phyloP scores from a whole-genome alignment of 352 stramenopile species.

The Elongisporangium undulatum region DNA sequence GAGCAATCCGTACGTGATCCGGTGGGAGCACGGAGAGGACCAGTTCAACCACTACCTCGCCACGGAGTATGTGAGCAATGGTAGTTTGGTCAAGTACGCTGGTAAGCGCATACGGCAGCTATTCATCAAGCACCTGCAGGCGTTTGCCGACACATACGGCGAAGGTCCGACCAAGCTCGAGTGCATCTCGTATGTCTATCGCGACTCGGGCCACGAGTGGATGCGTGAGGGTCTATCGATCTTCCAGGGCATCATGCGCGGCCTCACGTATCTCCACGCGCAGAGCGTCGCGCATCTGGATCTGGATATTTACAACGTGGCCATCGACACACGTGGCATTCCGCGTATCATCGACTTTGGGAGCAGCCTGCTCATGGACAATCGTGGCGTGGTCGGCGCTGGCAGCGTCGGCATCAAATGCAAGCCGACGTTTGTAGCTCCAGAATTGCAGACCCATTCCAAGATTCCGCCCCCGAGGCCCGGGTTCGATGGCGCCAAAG shows the following conservation, averaged over 20 bases:
- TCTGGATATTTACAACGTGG: slow-evolving; percentile 85
- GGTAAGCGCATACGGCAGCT: slow-evolving; percentile 65
- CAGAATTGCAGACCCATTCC: slow-evolving; percentile 63
- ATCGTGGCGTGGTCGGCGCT: slow-evolving; percentile 45
- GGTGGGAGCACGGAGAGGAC: slow-evolving; percentile 74
- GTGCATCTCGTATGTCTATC: slow-evolving; percentile 78
- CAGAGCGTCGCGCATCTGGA: slow-evolving; percentile 77
- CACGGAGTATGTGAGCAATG: slow-evolving; percentile 79
- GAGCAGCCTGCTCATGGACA: slow-evolving; percentile 75
- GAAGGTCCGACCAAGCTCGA: slow-evolving; percentile 66
- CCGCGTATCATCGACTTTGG: slow-evolving; percentile 79
- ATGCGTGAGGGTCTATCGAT: slow-evolving; percentile 66
- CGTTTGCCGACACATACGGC: slow-evolving; percentile 56
- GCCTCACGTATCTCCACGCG: slow-evolving; percentile 76
- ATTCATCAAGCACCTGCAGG: slow-evolving; percentile 66
- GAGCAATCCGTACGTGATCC: slow-evolving; percentile 65
- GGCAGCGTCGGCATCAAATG: slow-evolving; percentile 79
- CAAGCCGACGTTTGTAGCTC: slow-evolving; percentile 73
- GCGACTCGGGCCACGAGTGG: slow-evolving; percentile 66
- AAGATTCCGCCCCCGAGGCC: slow-evolving; percentile 47
- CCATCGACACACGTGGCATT: slow-evolving; percentile 46
- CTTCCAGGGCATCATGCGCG: slow-evolving; percentile 61
- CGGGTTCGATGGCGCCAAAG: slow-evolving; percentile 66
- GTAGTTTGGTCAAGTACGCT: slow-evolving; percentile 66
- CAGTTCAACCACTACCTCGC: slow-evolving; percentile 76